Evolutionary conservation across 495 filamentous ascomycete species (phyloP).

Genomic region (Penicillium psychrofluorescens): DNA sequence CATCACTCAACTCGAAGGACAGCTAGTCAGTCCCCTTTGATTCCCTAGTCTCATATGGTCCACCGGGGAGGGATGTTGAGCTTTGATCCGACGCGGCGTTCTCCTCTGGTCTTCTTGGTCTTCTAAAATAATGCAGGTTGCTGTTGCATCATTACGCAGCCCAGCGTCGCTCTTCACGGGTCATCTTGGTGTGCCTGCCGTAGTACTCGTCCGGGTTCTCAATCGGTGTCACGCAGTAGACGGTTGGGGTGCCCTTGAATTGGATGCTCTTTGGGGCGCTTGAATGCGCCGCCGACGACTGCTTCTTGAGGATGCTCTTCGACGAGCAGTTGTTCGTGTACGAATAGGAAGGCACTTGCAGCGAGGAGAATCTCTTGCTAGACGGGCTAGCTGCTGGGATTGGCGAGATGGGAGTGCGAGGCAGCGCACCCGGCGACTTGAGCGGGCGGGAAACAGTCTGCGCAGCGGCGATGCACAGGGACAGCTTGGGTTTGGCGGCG

Average conservation of each 20-base stretch:
- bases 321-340: constrained; percentile 41
- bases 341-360: constrained; percentile 34
- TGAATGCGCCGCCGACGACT: constrained; percentile 6
- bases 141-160: not conserved
- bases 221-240: constrained; percentile 47
- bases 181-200: constrained; percentile 42
- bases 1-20: too few relatives aligned
- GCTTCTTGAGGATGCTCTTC: constrained; percentile 49
- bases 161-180: constrained; percentile 45
- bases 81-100: too few relatives aligned
- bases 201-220: constrained; percentile 48
- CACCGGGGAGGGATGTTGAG: too few relatives aligned
- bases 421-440: constrained; percentile 36
- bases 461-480: constrained; percentile 38
- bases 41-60: too few relatives aligned
- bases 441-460: constrained; percentile 29
- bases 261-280: constrained; percentile 35
- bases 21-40: too few relatives aligned
- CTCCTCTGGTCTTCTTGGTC: not conserved
- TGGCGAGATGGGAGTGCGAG: constrained; percentile 41
- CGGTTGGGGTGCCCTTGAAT: constrained; percentile 39
- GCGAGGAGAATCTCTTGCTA: constrained; percentile 32
- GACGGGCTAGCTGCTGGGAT: constrained; percentile 32
- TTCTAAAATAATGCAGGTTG: not conserved
- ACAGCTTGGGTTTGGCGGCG: constrained; percentile 39